A percentile compares a stretch with the other conserved stretches of the same genome.
Evolutionary conservation across 2,329 filamentous ascomycete genomes (phyloP).

Genomic region (Fusarium multiceps): DNA sequence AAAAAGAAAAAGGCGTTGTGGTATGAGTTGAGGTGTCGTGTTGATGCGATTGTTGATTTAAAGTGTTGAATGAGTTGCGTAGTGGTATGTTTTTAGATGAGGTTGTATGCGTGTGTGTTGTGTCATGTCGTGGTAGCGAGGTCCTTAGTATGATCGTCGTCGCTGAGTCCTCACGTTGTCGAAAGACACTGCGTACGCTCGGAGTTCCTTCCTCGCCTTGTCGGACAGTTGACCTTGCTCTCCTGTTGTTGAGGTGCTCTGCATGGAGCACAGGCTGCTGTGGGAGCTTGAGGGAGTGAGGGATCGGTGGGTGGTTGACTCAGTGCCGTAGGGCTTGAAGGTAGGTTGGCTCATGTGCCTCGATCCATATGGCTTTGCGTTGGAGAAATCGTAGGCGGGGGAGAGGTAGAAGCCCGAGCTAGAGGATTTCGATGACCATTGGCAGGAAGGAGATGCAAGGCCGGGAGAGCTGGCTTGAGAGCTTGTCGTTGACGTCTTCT

Average conservation of each 20-base stretch:
- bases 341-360: conserved; percentile 53
- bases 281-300: conserved; percentile 82
- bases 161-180: conserved; percentile 78
- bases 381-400: conserved; percentile 79
- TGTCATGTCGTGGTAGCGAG: conserved; percentile 15
- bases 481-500: conserved; percentile 71
- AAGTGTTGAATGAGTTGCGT: conserved; percentile 49
- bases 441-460: conserved; percentile 62
- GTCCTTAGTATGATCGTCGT: conserved; percentile 64
- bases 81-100: conserved; percentile 29
- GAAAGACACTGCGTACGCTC: conserved; percentile 88
- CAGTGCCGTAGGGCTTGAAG: conserved; percentile 43
- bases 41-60: conserved; percentile 30
- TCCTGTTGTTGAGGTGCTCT: conserved; percentile 67
- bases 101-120: conserved; percentile 14
- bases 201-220: conserved; percentile 81
- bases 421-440: conserved; percentile 56
- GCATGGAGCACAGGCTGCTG: conserved; percentile 84
- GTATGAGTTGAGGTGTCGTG: conserved; percentile 32
- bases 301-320: conserved; percentile 51
- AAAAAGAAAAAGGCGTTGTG: conserved; percentile 39
- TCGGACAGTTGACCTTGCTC: conserved; percentile 73
- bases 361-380: conserved; percentile 68
- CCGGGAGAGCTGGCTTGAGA: conserved; percentile 69
- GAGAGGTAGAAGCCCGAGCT: conserved; percentile 72